These are phyloP conservation scores for Erodium maritimum DNA, from an alignment of 345 rosid species.

Conservation along the genomic window DNA sequence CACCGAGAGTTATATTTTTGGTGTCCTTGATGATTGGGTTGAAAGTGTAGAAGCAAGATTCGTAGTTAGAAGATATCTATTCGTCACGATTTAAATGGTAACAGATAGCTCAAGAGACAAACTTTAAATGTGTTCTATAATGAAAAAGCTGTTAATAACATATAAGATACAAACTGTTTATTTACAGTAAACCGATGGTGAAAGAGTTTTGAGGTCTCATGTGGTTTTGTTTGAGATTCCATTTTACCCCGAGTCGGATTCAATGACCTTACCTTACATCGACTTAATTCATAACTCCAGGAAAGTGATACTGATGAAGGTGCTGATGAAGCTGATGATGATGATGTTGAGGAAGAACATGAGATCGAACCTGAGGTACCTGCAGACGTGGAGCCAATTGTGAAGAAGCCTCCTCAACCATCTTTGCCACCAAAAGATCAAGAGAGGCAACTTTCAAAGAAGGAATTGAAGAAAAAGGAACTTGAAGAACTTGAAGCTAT, in stretches of 20 bases:
- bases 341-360: constrained; percentile 63
- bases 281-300: constrained; percentile 18
- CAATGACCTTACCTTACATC: not conserved
- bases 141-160: no score
- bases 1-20: no score
- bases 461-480: constrained; percentile 78
- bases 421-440: constrained; percentile 49
- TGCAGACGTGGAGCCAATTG: constrained; percentile 35
- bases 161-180: no score
- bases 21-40: no score
- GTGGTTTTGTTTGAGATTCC: not conserved
- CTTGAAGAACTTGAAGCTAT: constrained; percentile 88
- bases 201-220: not conserved
- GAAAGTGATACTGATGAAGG: constrained; percentile 88
- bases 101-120: no score
- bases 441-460: constrained; percentile 85
- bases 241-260: not conserved
- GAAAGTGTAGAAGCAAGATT: no score
- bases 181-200: no score
- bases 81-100: no score
- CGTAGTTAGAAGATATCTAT: no score
- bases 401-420: constrained; percentile 37
- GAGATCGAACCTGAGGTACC: constrained; percentile 47
- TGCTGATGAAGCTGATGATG: constrained; percentile 65
- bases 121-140: no score